Evolutionary conservation across 768 basidiomycete species (phyloP).

Genomic region (Suillus plorans): DNA sequence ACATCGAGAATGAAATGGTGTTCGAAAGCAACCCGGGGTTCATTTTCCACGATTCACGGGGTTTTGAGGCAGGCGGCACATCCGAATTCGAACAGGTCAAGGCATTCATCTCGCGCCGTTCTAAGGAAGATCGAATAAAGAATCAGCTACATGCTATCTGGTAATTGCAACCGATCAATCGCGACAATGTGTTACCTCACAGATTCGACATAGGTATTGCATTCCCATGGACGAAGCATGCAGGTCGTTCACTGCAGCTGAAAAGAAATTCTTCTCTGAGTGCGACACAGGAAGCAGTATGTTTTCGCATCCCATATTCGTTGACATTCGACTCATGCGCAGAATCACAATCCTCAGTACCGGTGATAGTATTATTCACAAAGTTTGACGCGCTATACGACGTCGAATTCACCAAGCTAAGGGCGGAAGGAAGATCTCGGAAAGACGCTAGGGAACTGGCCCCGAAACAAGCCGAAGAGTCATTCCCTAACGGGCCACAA

Average conservation of each 20-base stretch:
- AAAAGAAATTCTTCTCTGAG: background rate
- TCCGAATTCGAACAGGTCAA: no score
- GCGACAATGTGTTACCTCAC: background rate
- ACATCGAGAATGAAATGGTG: no score
- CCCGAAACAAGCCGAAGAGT: background rate
- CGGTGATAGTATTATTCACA: slow-evolving; percentile 33
- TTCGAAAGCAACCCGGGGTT: no score
- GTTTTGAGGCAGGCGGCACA: no score
- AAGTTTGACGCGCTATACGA: slow-evolving; percentile 35
- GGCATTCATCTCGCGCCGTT: no score
- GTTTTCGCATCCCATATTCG: background rate
- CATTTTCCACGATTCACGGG: no score
- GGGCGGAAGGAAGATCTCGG: slow-evolving; percentile 9
- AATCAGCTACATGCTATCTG: slow-evolving; percentile 41
- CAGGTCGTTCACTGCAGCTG: slow-evolving; percentile 21
- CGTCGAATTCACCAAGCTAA: slow-evolving; percentile 17
- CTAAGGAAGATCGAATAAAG: background rate
- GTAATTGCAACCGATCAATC: slow-evolving; percentile 17
- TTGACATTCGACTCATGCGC: background rate
- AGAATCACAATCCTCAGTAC: background rate
- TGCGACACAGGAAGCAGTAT: slow-evolving; percentile 12
- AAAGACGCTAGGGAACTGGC: slow-evolving; percentile 14
- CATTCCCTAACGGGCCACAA: no score
- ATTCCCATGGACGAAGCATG: slow-evolving; percentile 26
- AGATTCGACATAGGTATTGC: slow-evolving; percentile 38